phyloP scores from a whole-genome alignment of 73 alveolate genomes.

The Urostyla sp. region DNA sequence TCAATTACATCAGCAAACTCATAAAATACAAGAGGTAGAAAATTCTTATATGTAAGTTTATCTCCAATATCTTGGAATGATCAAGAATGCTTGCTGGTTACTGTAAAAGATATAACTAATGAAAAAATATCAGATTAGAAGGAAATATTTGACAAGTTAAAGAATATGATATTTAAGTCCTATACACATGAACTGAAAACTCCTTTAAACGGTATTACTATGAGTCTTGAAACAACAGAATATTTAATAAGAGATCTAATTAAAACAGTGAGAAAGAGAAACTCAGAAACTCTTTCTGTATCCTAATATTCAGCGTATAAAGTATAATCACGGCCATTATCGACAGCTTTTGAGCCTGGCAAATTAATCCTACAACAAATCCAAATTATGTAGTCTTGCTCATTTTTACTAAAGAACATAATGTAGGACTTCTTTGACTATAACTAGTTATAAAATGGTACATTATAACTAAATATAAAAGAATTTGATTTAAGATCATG shows the following conservation, averaged over 20 bases:
- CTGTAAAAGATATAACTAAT: slow-evolving; percentile 39
- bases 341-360: neutral
- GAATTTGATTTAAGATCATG: slow-evolving; percentile 18
- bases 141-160: slow-evolving; percentile 6
- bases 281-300: neutral
- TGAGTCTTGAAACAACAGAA: slow-evolving; percentile 33
- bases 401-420: slow-evolving; percentile 31
- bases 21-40: neutral
- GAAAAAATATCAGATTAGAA: slow-evolving; percentile 36
- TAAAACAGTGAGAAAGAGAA: slow-evolving; percentile 3
- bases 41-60: neutral
- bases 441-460: neutral
- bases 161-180: slow-evolving; percentile 35
- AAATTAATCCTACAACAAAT: neutral
- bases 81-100: slow-evolving; percentile 36
- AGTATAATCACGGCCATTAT: no score
- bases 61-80: slow-evolving; percentile 44
- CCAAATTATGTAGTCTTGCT: slow-evolving; percentile 29
- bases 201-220: slow-evolving; percentile 22
- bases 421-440: slow-evolving; percentile 47
- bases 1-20: slow-evolving; percentile 1
- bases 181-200: slow-evolving; percentile 42
- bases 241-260: neutral
- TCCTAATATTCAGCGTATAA: no score
- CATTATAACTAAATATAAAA: slow-evolving; percentile 11